These are phyloP conservation scores for Blumeria graminis DNA, from an alignment of 2,329 filamentous ascomycete species.

Conservation along the genomic window DNA sequence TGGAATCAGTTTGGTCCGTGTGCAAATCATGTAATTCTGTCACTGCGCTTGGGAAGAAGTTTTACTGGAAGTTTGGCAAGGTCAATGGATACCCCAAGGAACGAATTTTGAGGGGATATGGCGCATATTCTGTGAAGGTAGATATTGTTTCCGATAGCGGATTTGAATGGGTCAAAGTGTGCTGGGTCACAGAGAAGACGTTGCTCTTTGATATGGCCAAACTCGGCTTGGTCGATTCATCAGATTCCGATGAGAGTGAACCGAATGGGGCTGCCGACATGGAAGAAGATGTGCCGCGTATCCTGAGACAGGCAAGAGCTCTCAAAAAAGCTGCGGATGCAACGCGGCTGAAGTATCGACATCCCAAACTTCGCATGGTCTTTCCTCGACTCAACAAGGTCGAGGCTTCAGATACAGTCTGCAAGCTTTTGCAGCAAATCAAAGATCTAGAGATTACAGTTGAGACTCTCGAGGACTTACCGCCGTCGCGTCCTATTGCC, in stretches of 20 bases:
- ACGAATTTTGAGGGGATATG: constrained; percentile 10
- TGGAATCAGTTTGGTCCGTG: constrained; percentile 35
- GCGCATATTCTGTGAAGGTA: constrained; percentile 18
- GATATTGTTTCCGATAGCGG: constrained; percentile 41
- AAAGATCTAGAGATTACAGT: constrained; percentile 20
- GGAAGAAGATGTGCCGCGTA: constrained; percentile 23
- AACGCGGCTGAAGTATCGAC: constrained; percentile 31
- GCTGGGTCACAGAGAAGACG: constrained; percentile 36
- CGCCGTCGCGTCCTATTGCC: constrained; percentile 6
- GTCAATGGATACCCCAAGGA: constrained; percentile 3
- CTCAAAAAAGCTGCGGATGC: constrained; percentile 31
- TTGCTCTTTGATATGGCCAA: constrained; percentile 45
- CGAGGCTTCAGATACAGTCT: constrained; percentile 25
- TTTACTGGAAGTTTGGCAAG: constrained; percentile 21
- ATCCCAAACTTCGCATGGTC: constrained; percentile 34
- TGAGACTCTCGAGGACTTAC: constrained; percentile 12
- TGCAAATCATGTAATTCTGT: constrained; percentile 32
- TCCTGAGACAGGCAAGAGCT: constrained; percentile 34
- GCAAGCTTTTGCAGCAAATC: constrained; percentile 29
- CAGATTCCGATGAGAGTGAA: constrained; percentile 17
- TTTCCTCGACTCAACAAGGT: constrained; percentile 30
- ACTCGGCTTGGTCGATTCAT: constrained; percentile 32
- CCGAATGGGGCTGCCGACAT: constrained; percentile 16
- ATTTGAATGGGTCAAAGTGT: constrained; percentile 43
- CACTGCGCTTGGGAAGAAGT: constrained; percentile 29